These are phyloP conservation scores for Symbiotaphrina buchneri DNA, from an alignment of 495 filamentous ascomycete species.

Conservation along the genomic window DNA sequence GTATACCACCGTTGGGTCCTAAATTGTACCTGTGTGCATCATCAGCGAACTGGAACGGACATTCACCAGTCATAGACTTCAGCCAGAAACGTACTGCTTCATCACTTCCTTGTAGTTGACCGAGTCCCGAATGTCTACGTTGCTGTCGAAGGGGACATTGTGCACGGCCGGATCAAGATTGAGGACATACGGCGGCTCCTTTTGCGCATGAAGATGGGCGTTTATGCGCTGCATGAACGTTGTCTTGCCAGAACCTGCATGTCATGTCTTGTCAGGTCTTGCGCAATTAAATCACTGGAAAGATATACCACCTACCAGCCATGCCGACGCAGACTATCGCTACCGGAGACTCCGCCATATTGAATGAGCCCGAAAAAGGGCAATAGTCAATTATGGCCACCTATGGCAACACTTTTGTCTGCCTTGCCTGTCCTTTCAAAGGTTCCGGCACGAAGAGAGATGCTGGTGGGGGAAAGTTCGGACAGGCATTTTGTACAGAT, in stretches of 20 bases:
- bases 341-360: conserved; percentile 25
- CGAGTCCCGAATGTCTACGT: conserved; percentile 96
- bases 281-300: background rate
- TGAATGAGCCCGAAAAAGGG: no score
- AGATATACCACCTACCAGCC: conserved; percentile 35
- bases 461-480: no score
- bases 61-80: conserved; percentile 2
- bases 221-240: conserved; percentile 98
- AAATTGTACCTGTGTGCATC: conserved; percentile 37
- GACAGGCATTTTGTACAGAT: no score
- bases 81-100: conserved; percentile 40
- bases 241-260: conserved; percentile 74
- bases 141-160: conserved; percentile 88
- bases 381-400: no score
- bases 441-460: no score
- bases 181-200: conserved; percentile 68
- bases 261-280: background rate
- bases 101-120: conserved; percentile 99
- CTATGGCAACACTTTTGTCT: no score
- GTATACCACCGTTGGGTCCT: conserved; percentile 92
- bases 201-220: conserved; percentile 58
- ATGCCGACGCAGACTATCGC: conserved; percentile 92
- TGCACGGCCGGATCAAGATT: conserved; percentile 94
- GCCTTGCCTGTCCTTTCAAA: no score
- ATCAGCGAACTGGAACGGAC: background rate